Percentiles rank a stretch among this genome's conserved stretches.
phyloP scores from a whole-genome alignment of 2,329 filamentous ascomycete species.

The Trichoderma koningiopsis region DNA sequence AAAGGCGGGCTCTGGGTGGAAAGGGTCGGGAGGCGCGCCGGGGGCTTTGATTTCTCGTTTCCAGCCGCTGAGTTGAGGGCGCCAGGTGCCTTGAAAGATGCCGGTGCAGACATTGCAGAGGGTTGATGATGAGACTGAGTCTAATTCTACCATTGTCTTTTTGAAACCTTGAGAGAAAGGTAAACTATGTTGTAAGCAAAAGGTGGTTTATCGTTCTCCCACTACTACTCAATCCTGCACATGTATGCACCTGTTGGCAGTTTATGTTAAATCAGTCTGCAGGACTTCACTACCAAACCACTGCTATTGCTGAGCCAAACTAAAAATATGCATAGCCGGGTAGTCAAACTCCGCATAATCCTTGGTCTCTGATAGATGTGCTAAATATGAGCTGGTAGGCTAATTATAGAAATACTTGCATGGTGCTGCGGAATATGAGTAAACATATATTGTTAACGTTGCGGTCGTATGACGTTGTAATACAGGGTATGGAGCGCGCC shows the following conservation, averaged over 20 bases:
- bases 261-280: background rate
- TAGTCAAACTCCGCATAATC: background rate
- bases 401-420: background rate
- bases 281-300: background rate
- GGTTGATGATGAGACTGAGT: background rate
- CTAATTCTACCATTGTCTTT: background rate
- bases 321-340: slow-evolving; percentile 5
- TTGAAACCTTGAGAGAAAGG: background rate
- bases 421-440: background rate
- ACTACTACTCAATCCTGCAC: background rate
- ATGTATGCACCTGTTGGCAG: background rate
- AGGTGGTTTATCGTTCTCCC: background rate
- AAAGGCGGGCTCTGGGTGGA: background rate
- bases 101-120: slow-evolving; percentile 9
- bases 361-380: background rate
- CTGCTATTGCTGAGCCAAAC: background rate
- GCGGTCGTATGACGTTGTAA: background rate
- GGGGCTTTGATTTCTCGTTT: background rate
- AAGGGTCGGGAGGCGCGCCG: background rate
- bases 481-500: background rate
- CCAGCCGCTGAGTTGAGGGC: background rate
- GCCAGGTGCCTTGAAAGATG: slow-evolving; percentile 6
- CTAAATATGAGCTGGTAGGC: background rate
- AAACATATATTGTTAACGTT: background rate
- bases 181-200: background rate